These are phyloP conservation scores for Turritis glabra DNA, from an alignment of 345 rosid genomes.

Conservation along the genomic window DNA sequence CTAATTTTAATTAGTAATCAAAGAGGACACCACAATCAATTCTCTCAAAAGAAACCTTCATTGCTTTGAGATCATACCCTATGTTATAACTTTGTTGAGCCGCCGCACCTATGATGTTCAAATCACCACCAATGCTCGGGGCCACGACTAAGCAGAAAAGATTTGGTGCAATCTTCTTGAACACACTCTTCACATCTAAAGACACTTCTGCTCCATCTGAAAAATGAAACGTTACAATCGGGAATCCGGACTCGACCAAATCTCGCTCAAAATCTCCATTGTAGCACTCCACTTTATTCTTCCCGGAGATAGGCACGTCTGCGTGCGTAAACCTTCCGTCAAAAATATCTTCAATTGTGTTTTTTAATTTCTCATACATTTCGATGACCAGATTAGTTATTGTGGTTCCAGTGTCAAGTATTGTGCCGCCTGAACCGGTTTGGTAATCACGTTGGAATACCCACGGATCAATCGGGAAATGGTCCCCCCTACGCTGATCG, in stretches of 20 bases:
- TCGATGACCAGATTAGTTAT: not conserved
- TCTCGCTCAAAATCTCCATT: constrained; percentile 1
- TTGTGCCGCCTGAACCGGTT: not conserved
- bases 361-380: not conserved
- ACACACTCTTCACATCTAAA: constrained; percentile 9
- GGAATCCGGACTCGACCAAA: constrained; percentile 19
- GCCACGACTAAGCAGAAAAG: constrained; percentile 1
- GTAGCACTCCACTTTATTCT: constrained; percentile 2
- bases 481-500: constrained; percentile 1
- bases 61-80: constrained; percentile 8
- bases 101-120: constrained; percentile 7
- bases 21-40: constrained; percentile 23
- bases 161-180: not conserved
- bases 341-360: not conserved
- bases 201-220: constrained; percentile 23
- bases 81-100: constrained; percentile 27
- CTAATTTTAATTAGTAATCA: not conserved
- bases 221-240: constrained; percentile 8
- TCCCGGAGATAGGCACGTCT: not conserved
- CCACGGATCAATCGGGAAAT: constrained; percentile 3
- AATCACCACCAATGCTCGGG: not conserved
- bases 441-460: not conserved
- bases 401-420: not conserved
- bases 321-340: not conserved
- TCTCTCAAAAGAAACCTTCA: constrained; percentile 3